Conservation (phyloP, 768 basidiomycete genomes). For the Rhodotorula kratochvilovae region DNA sequence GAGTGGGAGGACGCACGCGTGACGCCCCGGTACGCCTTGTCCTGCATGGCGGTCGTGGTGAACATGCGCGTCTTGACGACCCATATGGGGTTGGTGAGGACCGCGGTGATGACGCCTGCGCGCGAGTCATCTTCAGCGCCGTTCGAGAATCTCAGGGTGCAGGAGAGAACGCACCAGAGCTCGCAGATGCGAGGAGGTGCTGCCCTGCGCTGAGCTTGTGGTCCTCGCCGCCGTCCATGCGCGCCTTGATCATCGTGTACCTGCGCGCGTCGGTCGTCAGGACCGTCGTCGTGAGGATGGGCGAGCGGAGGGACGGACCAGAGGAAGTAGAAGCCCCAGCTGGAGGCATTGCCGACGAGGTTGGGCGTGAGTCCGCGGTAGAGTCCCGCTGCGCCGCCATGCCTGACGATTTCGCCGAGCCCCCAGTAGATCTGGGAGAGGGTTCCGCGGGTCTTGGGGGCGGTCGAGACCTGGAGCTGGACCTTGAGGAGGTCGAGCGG, state of each 20-base stretch:
- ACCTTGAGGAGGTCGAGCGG: conserved; percentile 94
- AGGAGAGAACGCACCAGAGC: conserved; percentile 73
- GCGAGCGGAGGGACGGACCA: conserved; percentile 57
- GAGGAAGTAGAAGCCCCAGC: conserved; percentile 97
- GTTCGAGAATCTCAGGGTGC: not conserved
- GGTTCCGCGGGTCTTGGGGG: conserved; percentile 53
- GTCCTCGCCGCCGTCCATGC: conserved; percentile 60
- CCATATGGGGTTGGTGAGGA: conserved; percentile 97
- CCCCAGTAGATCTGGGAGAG: conserved; percentile 72
- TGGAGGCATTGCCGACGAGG: conserved; percentile 87
- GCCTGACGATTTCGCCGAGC: conserved; percentile 65
- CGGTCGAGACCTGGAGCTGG: conserved; percentile 82
- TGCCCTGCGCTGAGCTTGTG: conserved; percentile 67
- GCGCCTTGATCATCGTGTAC: conserved; percentile 85
- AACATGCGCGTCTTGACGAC: conserved; percentile 97
- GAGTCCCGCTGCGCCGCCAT: conserved; percentile 71
- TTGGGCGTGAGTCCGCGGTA: conserved; percentile 88
- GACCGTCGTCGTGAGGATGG: not conserved
- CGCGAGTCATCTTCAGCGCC: conserved; percentile 4
- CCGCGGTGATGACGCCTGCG: conserved; percentile 81
- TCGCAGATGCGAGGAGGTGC: conserved; percentile 82
- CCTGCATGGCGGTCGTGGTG: conserved; percentile 64
- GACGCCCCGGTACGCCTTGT: conserved; percentile 63
- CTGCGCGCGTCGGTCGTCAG: conserved; percentile 50
- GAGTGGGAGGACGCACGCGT: conserved; percentile 28